These are phyloP conservation scores for Viridothelium virens DNA, from an alignment of 495 filamentous ascomycete genomes.

Conservation along the genomic window DNA sequence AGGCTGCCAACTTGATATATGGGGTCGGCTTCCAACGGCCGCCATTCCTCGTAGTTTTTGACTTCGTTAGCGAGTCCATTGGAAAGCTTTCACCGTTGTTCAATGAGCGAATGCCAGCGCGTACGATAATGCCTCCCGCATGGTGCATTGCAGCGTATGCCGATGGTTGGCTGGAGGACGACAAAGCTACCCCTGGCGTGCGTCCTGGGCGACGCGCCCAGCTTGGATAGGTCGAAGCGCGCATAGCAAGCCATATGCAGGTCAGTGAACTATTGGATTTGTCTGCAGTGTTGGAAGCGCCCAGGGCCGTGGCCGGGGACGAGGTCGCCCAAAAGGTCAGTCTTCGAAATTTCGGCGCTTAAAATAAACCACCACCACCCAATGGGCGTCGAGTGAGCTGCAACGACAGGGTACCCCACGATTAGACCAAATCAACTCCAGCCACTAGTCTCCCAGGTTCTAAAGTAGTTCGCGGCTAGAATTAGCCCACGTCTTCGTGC, in stretches of 20 bases:
- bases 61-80: neutral
- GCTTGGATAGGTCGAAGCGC: neutral
- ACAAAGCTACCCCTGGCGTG: neutral
- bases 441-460: neutral
- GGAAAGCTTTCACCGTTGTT: slow-evolving; percentile 1
- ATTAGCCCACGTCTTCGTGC: slow-evolving; percentile 1
- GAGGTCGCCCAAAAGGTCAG: slow-evolving; percentile 7
- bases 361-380: neutral
- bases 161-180: neutral
- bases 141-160: neutral
- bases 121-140: slow-evolving; percentile 6
- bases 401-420: neutral
- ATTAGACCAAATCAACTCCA: neutral
- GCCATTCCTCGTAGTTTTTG: neutral
- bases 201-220: slow-evolving; percentile 5
- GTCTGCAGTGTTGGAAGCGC: slow-evolving; percentile 12
- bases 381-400: neutral
- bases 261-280: slow-evolving; percentile 6
- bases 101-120: slow-evolving; percentile 11
- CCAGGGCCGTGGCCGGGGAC: slow-evolving; percentile 2
- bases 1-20: slow-evolving; percentile 11
- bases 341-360: slow-evolving; percentile 6
- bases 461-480: slow-evolving; percentile 6
- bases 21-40: neutral
- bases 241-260: slow-evolving; percentile 4